A percentile compares a stretch with the other conserved stretches of the same genome.
Conservation (phyloP, 352 stramenopile genomes). For the Globisporangium cystogenes region DNA sequence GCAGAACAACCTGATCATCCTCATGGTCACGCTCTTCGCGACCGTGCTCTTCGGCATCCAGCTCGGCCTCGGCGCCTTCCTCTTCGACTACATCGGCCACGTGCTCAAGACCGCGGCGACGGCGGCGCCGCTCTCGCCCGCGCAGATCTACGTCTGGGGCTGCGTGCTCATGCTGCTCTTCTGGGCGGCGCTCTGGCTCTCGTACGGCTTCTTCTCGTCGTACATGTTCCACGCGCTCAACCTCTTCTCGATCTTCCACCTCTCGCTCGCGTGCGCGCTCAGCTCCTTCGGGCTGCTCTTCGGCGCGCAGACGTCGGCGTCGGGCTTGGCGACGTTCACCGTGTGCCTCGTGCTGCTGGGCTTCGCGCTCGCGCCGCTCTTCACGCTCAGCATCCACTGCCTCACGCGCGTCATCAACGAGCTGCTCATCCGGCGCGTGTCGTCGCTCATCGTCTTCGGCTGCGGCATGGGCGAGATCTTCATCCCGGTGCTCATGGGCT, state of each 20-base stretch:
- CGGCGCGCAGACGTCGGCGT: constrained; percentile 22
- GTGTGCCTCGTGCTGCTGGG: constrained; percentile 56
- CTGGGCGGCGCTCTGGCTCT: constrained; percentile 63
- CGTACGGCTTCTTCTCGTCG: constrained; percentile 68
- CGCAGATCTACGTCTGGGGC: constrained; percentile 41
- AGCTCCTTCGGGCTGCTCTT: constrained; percentile 72
- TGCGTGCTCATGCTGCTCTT: constrained; percentile 71
- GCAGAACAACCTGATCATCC: constrained; percentile 80
- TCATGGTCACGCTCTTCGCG: constrained; percentile 77
- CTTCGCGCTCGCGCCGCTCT: constrained; percentile 64
- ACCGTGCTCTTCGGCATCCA: constrained; percentile 77
- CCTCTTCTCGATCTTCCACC: constrained; percentile 70
- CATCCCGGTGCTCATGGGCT: constrained; percentile 80
- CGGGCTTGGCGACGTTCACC: constrained; percentile 44
- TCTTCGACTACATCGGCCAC: constrained; percentile 74
- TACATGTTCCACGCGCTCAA: constrained; percentile 77
- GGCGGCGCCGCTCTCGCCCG: constrained; percentile 11
- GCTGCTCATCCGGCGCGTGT: constrained; percentile 69
- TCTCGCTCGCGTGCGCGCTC: constrained; percentile 52
- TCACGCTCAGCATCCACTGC: constrained; percentile 79
- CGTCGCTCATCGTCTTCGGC: constrained; percentile 81
- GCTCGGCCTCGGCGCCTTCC: constrained; percentile 66
- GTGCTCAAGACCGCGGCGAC: constrained; percentile 30
- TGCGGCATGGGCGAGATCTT: constrained; percentile 81
- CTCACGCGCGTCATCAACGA: constrained; percentile 82